phyloP scores from a whole-genome alignment of 78 protist genomes.

The Dictyostelium citrinum region DNA sequence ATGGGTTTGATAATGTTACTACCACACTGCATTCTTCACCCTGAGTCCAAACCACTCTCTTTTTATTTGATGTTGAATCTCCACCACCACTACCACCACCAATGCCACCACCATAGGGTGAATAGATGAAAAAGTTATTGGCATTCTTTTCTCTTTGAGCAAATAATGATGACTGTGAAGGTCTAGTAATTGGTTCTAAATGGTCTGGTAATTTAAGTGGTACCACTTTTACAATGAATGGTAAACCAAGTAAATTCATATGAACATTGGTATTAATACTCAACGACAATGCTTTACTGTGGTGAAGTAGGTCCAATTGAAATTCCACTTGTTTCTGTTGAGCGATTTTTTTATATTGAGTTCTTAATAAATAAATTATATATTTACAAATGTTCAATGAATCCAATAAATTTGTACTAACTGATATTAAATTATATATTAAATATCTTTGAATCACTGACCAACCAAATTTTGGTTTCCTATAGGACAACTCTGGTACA shows the following conservation, averaged over 20 bases:
- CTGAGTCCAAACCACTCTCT: slow-evolving; percentile 38
- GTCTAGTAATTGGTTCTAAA: not conserved
- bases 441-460: slow-evolving; percentile 38
- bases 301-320: slow-evolving; percentile 32
- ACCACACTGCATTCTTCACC: slow-evolving; percentile 52
- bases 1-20: slow-evolving; percentile 42
- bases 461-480: slow-evolving; percentile 51
- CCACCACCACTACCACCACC: not conserved
- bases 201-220: slow-evolving; percentile 51
- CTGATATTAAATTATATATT: slow-evolving; percentile 41
- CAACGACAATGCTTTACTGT: slow-evolving; percentile 10
- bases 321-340: slow-evolving; percentile 41
- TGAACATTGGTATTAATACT: slow-evolving; percentile 69
- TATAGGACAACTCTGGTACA: slow-evolving; percentile 31
- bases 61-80: not conserved
- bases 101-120: slow-evolving; percentile 16
- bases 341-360: slow-evolving; percentile 24
- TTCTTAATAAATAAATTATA: slow-evolving; percentile 40
- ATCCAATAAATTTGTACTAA: not conserved
- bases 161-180: not conserved
- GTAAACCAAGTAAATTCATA: slow-evolving; percentile 63
- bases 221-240: not conserved
- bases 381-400: slow-evolving; percentile 60
- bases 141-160: not conserved
- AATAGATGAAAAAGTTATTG: slow-evolving; percentile 33